Conservation (phyloP, 2,329 filamentous ascomycete species). For the Diplodia corticola region DNA sequence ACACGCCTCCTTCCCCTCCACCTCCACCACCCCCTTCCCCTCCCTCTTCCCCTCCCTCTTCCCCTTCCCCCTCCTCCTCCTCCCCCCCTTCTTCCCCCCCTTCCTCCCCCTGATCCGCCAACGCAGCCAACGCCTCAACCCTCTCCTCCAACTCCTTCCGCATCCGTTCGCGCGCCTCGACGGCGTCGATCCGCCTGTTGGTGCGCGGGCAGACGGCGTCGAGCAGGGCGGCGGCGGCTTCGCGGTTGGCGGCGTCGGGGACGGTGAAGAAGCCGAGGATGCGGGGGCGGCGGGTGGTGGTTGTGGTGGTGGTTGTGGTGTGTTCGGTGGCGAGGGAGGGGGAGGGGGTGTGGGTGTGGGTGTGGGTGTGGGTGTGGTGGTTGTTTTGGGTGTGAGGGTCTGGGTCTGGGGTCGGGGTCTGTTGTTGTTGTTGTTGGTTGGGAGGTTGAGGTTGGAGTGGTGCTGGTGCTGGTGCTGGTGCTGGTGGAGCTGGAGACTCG, state of each 20-base stretch:
- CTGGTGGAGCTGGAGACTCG: no score
- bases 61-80: neutral
- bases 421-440: neutral
- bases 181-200: neutral
- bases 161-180: neutral
- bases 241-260: conserved; percentile 4
- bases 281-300: neutral
- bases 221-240: neutral
- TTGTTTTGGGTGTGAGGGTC: neutral
- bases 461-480: no score
- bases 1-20: neutral
- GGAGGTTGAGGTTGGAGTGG: no score
- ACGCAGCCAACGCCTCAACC: neutral
- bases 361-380: no score
- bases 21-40: neutral
- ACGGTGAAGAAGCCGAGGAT: conserved; percentile 8
- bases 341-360: neutral
- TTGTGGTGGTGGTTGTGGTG: neutral
- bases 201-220: neutral
- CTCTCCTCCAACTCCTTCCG: neutral
- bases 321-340: neutral
- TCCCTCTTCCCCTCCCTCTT: neutral
- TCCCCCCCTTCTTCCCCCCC: neutral
- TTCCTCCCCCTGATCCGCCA: no score
- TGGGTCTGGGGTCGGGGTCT: neutral